A percentile compares a stretch with the other conserved stretches of the same genome.
Evolutionary conservation across 2,329 filamentous ascomycete genomes (phyloP).

Genomic region (Aspergillus thermomutatus): DNA sequence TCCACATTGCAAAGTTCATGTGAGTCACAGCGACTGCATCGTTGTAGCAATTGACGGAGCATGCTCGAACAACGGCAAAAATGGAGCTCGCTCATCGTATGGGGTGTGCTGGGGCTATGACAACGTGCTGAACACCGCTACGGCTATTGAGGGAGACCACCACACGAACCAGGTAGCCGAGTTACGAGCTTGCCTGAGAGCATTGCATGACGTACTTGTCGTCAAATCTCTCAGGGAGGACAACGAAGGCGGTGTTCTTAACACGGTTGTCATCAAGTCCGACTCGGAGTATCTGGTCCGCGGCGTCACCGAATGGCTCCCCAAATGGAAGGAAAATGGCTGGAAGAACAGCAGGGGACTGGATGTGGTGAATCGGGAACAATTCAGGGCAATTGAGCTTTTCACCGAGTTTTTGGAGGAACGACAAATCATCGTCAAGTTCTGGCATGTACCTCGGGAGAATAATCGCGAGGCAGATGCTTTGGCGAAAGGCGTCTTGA

Average conservation of each 20-base stretch:
- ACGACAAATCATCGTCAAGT: neutral
- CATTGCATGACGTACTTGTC: neutral
- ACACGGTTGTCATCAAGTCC: constrained; percentile 1
- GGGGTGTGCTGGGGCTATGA: neutral
- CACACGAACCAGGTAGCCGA: constrained; percentile 6
- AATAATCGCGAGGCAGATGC: constrained; percentile 1
- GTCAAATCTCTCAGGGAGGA: neutral
- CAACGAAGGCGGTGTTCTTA: neutral
- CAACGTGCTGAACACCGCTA: neutral
- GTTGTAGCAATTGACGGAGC: constrained; percentile 3
- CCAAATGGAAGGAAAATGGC: constrained; percentile 4
- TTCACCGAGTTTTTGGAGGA: neutral
- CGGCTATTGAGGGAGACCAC: accelerated
- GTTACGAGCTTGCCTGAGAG: neutral
- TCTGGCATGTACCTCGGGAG: constrained; percentile 1
- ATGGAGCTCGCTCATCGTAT: neutral
- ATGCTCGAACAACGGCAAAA: neutral
- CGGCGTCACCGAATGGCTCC: constrained; percentile 1
- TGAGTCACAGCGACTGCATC: neutral
- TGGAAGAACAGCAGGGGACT: constrained; percentile 1
- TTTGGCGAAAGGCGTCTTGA: constrained; percentile 1
- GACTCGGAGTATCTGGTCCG: neutral
- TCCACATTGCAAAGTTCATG: neutral
- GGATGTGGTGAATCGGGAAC: neutral
- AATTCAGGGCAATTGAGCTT: neutral